A percentile compares a stretch with the other conserved stretches of the same genome.
phyloP scores from a whole-genome alignment of 148 eudicot species.

The Cornus controversa region DNA sequence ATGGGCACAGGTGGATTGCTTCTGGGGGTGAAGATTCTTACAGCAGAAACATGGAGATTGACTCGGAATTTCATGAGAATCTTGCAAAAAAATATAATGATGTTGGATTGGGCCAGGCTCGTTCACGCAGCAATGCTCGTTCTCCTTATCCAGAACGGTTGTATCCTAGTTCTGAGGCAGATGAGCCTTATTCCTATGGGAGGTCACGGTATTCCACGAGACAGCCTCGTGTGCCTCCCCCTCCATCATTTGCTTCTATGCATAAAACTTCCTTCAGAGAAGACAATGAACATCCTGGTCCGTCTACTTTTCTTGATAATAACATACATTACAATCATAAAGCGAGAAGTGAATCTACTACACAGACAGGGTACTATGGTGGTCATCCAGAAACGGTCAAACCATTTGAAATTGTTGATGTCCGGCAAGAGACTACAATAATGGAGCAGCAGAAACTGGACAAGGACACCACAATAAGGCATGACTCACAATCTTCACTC shows the following conservation, averaged over 20 bases:
- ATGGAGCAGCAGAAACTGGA: slow-evolving; percentile 41
- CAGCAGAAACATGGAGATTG: slow-evolving; percentile 45
- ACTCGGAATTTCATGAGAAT: slow-evolving; percentile 61
- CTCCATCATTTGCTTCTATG: slow-evolving; percentile 59
- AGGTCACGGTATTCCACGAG: slow-evolving; percentile 76
- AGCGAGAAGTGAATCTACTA: slow-evolving; percentile 39
- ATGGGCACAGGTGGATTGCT: slow-evolving; percentile 60
- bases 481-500: slow-evolving; percentile 88
- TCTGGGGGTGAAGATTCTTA: slow-evolving; percentile 51
- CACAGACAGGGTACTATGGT: slow-evolving; percentile 35
- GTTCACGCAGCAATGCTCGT: slow-evolving; percentile 37
- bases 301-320: slow-evolving; percentile 46
- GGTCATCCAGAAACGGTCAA: slow-evolving; percentile 39
- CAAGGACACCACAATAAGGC: slow-evolving; percentile 41
- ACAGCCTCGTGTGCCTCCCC: slow-evolving; percentile 96
- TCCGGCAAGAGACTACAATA: slow-evolving; percentile 31
- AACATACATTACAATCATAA: slow-evolving; percentile 32
- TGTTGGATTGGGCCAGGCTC: slow-evolving; percentile 63
- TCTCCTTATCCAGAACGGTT: slow-evolving; percentile 55
- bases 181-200: slow-evolving; percentile 70
- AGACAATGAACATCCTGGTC: slow-evolving; percentile 47
- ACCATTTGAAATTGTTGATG: slow-evolving; percentile 36
- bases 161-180: slow-evolving; percentile 62
- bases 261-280: slow-evolving; percentile 51
- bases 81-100: slow-evolving; percentile 58